phyloP scores from a whole-genome alignment of 2,329 filamentous ascomycete species.

The Trichoderma citrinoviride region DNA sequence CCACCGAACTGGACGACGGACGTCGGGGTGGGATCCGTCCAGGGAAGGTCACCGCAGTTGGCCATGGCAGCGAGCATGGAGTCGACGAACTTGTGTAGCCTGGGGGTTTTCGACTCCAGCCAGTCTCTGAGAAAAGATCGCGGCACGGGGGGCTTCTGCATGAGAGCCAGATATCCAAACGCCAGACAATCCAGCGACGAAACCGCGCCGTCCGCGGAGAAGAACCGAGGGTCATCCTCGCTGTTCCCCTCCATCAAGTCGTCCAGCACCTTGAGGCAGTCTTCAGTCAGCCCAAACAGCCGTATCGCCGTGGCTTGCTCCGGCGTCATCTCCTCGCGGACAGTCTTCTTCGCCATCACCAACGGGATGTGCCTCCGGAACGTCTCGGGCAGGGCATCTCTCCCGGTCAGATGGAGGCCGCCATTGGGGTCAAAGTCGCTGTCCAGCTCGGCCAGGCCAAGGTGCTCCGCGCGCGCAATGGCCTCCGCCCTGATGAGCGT shows the following conservation, averaged over 20 bases:
- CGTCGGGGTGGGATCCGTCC: conserved; percentile 26
- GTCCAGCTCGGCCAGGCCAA: conserved; percentile 67
- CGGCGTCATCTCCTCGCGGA: conserved; percentile 63
- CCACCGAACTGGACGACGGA: conserved; percentile 29
- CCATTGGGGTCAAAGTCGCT: conserved; percentile 50
- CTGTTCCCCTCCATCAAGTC: conserved; percentile 43
- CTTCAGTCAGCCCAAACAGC: conserved; percentile 67
- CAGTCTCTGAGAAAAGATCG: conserved; percentile 43
- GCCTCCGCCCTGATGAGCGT: conserved; percentile 69
- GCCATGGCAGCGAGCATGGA: conserved; percentile 30
- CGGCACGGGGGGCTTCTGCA: conserved; percentile 54
- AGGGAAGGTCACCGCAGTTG: conserved; percentile 30
- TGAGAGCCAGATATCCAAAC: conserved; percentile 74
- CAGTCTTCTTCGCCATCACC: conserved; percentile 47
- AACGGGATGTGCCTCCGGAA: conserved; percentile 41
- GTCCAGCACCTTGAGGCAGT: conserved; percentile 69
- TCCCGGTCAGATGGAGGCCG: conserved; percentile 38
- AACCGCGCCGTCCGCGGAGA: conserved; percentile 30
- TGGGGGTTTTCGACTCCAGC: conserved; percentile 35
- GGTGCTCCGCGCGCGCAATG: conserved; percentile 64
- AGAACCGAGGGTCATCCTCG: conserved; percentile 33
- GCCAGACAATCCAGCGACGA: conserved; percentile 69
- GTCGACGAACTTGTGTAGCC: conserved; percentile 35
- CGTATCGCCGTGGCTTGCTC: conserved; percentile 72
- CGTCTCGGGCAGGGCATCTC: conserved; percentile 40